Evolutionary conservation across 2,329 filamentous ascomycete species (phyloP).

Genomic region (Colletotrichum lupini): DNA sequence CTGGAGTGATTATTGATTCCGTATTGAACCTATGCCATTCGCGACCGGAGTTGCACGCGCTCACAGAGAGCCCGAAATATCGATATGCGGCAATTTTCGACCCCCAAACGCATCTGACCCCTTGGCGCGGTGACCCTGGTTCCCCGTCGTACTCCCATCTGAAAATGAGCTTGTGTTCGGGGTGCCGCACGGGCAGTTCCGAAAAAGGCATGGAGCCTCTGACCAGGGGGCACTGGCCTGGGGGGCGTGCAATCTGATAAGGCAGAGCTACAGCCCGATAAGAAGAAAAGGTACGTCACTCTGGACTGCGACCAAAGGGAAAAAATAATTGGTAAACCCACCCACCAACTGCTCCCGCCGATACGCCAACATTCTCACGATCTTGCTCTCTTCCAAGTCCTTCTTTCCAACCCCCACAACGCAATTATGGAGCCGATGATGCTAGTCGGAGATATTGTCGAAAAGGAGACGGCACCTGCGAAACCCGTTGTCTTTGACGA

Average conservation of each 20-base stretch:
- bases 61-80: background rate
- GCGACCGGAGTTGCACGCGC: background rate
- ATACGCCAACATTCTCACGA: background rate
- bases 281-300: conserved; percentile 23
- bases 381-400: background rate
- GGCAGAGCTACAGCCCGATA: background rate
- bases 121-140: conserved; percentile 9
- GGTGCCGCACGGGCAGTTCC: conserved; percentile 31
- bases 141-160: conserved; percentile 18
- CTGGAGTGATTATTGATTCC: background rate
- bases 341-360: background rate
- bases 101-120: background rate
- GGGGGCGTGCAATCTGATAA: conserved; percentile 21
- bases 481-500: conserved; percentile 73
- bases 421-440: conserved; percentile 54
- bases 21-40: background rate
- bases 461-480: conserved; percentile 71
- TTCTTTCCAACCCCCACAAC: background rate
- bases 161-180: conserved; percentile 28
- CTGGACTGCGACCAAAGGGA: background rate
- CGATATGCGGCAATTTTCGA: background rate
- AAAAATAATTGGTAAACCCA: background rate
- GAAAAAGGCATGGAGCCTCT: conserved; percentile 19
- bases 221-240: conserved; percentile 19
- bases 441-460: conserved; percentile 81